A percentile compares a stretch with the other conserved stretches of the same genome.
Conservation (phyloP, 2,329 filamentous ascomycete species). For the Paracamarosporium sp. region DNA sequence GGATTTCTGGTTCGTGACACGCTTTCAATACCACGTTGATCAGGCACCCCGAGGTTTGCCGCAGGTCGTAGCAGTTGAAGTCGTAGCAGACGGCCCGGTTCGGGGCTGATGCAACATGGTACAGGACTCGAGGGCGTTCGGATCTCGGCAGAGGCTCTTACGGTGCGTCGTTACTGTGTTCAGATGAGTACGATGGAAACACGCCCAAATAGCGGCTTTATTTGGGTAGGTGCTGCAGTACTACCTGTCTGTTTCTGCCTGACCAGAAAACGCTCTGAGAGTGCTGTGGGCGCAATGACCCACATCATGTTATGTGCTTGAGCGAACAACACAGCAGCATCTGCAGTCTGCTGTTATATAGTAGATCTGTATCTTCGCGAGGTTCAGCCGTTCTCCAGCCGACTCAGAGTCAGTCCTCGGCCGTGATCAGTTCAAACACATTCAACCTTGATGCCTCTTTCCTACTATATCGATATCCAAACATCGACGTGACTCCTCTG, state of each 20-base stretch:
- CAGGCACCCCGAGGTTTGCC: background rate
- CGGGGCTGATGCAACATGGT: conserved; percentile 4
- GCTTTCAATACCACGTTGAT: background rate
- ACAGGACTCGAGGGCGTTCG: conserved; percentile 5
- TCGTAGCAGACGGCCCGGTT: too few relatives aligned
- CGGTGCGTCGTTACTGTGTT: background rate
- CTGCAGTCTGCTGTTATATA: too few relatives aligned
- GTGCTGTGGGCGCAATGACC: too few relatives aligned
- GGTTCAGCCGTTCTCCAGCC: too few relatives aligned
- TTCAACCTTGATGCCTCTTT: too few relatives aligned
- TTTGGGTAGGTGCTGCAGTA: background rate
- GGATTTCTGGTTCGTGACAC: background rate
- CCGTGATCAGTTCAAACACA: too few relatives aligned
- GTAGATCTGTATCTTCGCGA: too few relatives aligned
- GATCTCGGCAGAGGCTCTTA: conserved; percentile 1
- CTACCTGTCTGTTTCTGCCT: background rate
- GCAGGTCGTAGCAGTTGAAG: background rate
- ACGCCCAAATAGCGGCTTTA: background rate
- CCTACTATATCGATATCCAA: too few relatives aligned
- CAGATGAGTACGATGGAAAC: background rate
- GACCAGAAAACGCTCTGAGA: background rate
- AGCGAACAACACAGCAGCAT: too few relatives aligned
- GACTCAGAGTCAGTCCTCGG: too few relatives aligned
- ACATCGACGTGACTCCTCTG: too few relatives aligned
- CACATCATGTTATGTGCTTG: too few relatives aligned